Evolutionary conservation across 192 early-diverging fungal genomes (phyloP).

Genomic region (Entrophospora sp.): DNA sequence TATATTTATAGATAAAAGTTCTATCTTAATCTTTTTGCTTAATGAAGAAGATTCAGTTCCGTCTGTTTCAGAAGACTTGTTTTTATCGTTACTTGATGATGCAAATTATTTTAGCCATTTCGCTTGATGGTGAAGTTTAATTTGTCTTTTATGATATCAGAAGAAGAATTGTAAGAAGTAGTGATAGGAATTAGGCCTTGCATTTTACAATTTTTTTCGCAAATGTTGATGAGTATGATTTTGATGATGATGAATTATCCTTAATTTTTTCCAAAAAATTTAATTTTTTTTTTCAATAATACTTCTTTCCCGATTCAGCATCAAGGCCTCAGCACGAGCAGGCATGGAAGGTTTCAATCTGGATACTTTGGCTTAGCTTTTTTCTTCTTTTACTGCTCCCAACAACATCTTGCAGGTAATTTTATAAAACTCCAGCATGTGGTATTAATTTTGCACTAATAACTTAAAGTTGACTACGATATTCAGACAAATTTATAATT

Average conservation of each 20-base stretch:
- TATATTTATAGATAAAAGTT: neutral
- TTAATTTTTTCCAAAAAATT: conserved; percentile 2
- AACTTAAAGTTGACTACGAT: conserved; percentile 93
- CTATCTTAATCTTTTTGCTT: neutral
- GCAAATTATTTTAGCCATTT: no score
- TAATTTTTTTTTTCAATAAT: neutral
- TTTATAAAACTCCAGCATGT: conserved; percentile 94
- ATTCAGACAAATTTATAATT: conserved; percentile 91
- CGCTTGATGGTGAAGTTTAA: no score
- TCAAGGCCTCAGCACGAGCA: conserved; percentile 85
- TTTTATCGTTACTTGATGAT: no score
- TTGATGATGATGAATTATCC: no score
- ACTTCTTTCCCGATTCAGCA: no score
- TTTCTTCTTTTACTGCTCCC: conserved; percentile 97
- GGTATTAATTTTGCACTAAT: conserved; percentile 97
- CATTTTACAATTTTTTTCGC: no score
- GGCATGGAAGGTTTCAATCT: conserved; percentile 87
- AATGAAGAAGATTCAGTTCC: neutral
- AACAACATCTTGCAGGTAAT: conserved; percentile 97
- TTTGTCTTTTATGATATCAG: no score
- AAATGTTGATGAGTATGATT: no score
- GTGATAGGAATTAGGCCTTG: no score
- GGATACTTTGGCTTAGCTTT: conserved; percentile 98
- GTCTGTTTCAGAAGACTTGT: no score
- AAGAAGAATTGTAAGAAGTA: no score